Evolutionary conservation across 176 grass and related monocot species (phyloP).

Genomic region (Bonia amplexicaulis): DNA sequence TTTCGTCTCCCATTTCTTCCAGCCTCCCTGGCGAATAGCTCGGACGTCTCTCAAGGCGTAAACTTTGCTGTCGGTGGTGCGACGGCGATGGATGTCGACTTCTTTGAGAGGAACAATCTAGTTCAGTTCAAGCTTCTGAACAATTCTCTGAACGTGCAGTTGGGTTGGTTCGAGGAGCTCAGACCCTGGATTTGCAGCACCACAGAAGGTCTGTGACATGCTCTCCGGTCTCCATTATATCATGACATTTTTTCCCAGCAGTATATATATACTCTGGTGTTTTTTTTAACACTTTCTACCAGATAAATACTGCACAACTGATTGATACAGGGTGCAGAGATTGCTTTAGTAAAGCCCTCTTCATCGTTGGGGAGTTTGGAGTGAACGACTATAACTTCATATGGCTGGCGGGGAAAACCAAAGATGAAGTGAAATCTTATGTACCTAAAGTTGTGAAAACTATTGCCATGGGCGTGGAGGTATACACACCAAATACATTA

Average conservation of each 20-base stretch:
- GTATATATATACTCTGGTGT: not conserved
- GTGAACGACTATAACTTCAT: constrained; percentile 14
- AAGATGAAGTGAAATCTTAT: not conserved
- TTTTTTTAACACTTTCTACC: not conserved
- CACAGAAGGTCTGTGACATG: not conserved
- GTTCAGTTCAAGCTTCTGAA: not conserved
- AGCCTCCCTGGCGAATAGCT: not conserved
- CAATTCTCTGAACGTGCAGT: constrained; percentile 36
- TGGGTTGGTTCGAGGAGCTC: constrained; percentile 50
- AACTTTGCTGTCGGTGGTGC: constrained; percentile 54
- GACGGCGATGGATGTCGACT: constrained; percentile 38
- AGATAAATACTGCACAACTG: not conserved
- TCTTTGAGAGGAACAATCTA: constrained; percentile 25
- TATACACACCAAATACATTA: not conserved
- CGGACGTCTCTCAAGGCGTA: constrained; percentile 17
- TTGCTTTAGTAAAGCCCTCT: not conserved
- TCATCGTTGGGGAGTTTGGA: constrained; percentile 21
- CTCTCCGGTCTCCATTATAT: not conserved
- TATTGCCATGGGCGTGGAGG: not conserved
- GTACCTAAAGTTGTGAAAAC: not conserved
- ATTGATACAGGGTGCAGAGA: not conserved
- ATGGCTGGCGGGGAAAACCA: not conserved
- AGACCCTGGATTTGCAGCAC: constrained; percentile 40
- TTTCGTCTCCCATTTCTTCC: constrained; percentile 44
- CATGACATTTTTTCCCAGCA: too few relatives aligned